A percentile compares a stretch with the other conserved stretches of the same genome.
These are phyloP conservation scores for Chlamydomonas asymmetrica DNA, from an alignment of 139 green algal genomes.

Conservation along the genomic window DNA sequence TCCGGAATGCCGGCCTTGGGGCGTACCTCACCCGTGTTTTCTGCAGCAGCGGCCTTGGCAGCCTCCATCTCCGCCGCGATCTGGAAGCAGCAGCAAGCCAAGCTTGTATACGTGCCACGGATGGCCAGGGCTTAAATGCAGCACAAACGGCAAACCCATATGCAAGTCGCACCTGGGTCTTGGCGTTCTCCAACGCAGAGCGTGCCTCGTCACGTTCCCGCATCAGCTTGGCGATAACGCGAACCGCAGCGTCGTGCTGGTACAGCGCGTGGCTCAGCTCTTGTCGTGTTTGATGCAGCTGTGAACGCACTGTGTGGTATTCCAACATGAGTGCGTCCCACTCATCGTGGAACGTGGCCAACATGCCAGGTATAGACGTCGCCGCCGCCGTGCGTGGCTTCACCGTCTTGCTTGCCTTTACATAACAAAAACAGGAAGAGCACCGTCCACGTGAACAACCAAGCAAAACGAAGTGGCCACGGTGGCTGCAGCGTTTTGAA, in stretches of 20 bases:
- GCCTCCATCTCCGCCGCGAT: conserved; percentile 33
- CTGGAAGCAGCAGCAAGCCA: too few relatives aligned
- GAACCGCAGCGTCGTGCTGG: conserved; percentile 91
- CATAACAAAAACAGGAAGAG: too few relatives aligned
- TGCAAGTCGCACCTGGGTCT: too few relatives aligned
- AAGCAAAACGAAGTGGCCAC: conserved; percentile 2
- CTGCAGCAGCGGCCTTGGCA: conserved; percentile 46
- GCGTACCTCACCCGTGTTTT: conserved; percentile 31
- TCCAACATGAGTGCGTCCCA: conserved; percentile 96
- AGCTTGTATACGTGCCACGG: too few relatives aligned
- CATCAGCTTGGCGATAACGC: conserved; percentile 85
- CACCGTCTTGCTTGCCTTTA: conserved; percentile 56
- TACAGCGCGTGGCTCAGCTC: conserved; percentile 95
- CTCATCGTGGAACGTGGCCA: conserved; percentile 94
- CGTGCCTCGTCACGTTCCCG: conserved; percentile 83
- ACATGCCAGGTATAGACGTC: conserved; percentile 91
- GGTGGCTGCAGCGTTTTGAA: too few relatives aligned
- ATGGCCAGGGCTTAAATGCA: too few relatives aligned
- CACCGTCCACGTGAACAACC: not conserved
- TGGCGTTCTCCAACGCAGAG: conserved; percentile 38
- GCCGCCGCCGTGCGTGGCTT: conserved; percentile 81
- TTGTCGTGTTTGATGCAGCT: conserved; percentile 74
- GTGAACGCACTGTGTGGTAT: conserved; percentile 74
- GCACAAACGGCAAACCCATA: too few relatives aligned
- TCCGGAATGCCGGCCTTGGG: conserved; percentile 43